Evolutionary conservation across 2,329 filamentous ascomycete species (phyloP), one percentile per base, ranked within the genome.

Genomic region (Pestalotiopsis sp.): DNA sequence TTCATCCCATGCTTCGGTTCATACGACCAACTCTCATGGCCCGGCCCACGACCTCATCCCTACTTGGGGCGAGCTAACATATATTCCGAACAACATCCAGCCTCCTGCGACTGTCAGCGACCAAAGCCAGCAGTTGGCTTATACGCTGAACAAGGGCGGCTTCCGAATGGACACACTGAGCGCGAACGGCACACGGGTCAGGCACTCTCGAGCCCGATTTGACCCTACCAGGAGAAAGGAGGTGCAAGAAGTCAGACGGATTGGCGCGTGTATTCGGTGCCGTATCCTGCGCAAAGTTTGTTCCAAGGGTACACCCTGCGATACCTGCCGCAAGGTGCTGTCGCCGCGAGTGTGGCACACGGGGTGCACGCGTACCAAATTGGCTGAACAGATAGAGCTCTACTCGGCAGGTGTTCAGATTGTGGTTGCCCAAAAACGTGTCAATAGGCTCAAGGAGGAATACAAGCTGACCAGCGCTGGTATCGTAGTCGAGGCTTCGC

Each of bases 211-310:
- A 11, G 86, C 87, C 4, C 83, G 86, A 9, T 91, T 91, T 72
- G 87, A 85, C 23, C 82, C 87, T 4, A 81, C 80, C 1, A 83
- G 90, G n/a, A 83, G 90, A 25, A 90, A 88, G 74, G 87, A 91
- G 74, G 89, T 92, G 2, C 88, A 90, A 72, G 87, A 89, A 70
- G 87, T 91, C 25, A 86, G 90, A 27, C 89, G 89, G 73, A 85
- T 89, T 45, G 90, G 90, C 5, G 89, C 90, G 13, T 92, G 90
- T 72, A 90, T 91, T 66, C 83, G 90, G 59, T 92, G 90, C 74
- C 85, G 89, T 49, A 91, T 91, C 70, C 78, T 92, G 45, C 85
- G 89, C 68, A 92, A 92, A 79, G 90, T 88, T 1, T 92, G 90
- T 73, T 89, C 88, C n/a, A 86, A 85, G 69, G 89, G 88, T 40